phyloP scores from a whole-genome alignment of 2,329 filamentous ascomycete species.

The Knufia fluminis region DNA sequence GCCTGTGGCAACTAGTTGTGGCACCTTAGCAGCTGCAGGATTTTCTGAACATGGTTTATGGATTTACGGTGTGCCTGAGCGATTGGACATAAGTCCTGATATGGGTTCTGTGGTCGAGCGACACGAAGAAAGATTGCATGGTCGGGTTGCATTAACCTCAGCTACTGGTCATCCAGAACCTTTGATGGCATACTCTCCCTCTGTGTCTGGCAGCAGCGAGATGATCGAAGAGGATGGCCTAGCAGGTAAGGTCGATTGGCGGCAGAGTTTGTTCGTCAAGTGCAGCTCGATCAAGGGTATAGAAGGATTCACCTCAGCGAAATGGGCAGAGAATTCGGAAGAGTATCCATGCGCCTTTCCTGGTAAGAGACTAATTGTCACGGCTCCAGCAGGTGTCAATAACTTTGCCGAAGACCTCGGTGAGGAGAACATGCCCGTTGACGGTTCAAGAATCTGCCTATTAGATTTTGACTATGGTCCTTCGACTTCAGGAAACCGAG shows the following conservation, averaged over 20 bases:
- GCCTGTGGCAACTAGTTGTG: slow-evolving; percentile 58
- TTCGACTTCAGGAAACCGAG: slow-evolving; percentile 45
- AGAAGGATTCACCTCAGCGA: slow-evolving; percentile 56
- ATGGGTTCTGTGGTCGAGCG: slow-evolving; percentile 23
- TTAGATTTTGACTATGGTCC: slow-evolving; percentile 63
- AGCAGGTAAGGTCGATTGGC: slow-evolving; percentile 45
- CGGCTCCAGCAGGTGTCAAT: slow-evolving; percentile 59
- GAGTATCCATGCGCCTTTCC: slow-evolving; percentile 33
- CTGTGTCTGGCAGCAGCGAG: slow-evolving; percentile 22
- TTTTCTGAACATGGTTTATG: slow-evolving; percentile 65
- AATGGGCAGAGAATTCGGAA: slow-evolving; percentile 56
- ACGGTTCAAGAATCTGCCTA: slow-evolving; percentile 63
- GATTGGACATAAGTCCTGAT: slow-evolving; percentile 49
- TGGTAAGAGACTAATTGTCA: slow-evolving; percentile 51
- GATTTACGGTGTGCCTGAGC: slow-evolving; percentile 69
- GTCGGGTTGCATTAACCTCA: slow-evolving; percentile 16
- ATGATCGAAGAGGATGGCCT: slow-evolving; percentile 27
- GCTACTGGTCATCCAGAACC: slow-evolving; percentile 22
- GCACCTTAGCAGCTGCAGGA: slow-evolving; percentile 63
- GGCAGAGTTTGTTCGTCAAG: slow-evolving; percentile 60
- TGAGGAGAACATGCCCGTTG: slow-evolving; percentile 67
- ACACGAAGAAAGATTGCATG: slow-evolving; percentile 18
- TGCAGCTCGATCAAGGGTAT: slow-evolving; percentile 59
- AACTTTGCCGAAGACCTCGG: slow-evolving; percentile 48
- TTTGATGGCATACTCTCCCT: slow-evolving; percentile 24